phyloP scores from a whole-genome alignment of 371 early-diverging fungal genomes.

The Apophysomyces variabilis region DNA sequence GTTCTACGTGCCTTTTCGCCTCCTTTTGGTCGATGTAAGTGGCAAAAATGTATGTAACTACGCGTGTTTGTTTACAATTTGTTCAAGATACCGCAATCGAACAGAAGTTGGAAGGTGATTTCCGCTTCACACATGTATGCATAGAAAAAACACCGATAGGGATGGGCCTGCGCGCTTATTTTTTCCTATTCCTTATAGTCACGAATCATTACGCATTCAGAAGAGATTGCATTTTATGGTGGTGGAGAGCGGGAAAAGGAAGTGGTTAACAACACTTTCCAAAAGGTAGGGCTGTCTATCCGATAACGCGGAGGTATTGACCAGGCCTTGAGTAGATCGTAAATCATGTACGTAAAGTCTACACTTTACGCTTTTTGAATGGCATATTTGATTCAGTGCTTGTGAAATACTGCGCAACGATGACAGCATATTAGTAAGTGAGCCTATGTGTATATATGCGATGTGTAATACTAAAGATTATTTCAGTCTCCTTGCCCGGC shows the following conservation, averaged over 20 bases:
- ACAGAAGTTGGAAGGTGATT: slow-evolving; percentile 85
- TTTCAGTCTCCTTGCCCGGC: slow-evolving; percentile 72
- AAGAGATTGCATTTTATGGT: slow-evolving; percentile 88
- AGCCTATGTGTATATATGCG: not conserved
- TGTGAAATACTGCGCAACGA: slow-evolving; percentile 89
- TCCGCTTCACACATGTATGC: slow-evolving; percentile 79
- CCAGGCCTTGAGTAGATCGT: slow-evolving; percentile 49
- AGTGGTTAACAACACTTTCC: slow-evolving; percentile 72
- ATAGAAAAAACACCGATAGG: slow-evolving; percentile 6
- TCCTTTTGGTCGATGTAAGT: slow-evolving; percentile 80
- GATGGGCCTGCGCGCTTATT: not conserved
- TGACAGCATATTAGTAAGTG: slow-evolving; percentile 81
- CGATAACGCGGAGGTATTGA: not conserved
- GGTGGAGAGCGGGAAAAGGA: slow-evolving; percentile 79
- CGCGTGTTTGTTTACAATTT: not conserved
- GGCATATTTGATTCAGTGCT: slow-evolving; percentile 85
- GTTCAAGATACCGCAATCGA: slow-evolving; percentile 72
- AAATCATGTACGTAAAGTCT: slow-evolving; percentile 78
- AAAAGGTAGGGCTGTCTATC: slow-evolving; percentile 43
- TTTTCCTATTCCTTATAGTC: slow-evolving; percentile 45
- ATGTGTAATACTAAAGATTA: not conserved
- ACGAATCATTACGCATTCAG: slow-evolving; percentile 82
- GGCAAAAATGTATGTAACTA: not conserved
- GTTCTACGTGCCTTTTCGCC: slow-evolving; percentile 81
- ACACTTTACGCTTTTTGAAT: slow-evolving; percentile 76